Evolutionary conservation across 2,329 filamentous ascomycete species (phyloP).

Genomic region (Fusarium floridanum): DNA sequence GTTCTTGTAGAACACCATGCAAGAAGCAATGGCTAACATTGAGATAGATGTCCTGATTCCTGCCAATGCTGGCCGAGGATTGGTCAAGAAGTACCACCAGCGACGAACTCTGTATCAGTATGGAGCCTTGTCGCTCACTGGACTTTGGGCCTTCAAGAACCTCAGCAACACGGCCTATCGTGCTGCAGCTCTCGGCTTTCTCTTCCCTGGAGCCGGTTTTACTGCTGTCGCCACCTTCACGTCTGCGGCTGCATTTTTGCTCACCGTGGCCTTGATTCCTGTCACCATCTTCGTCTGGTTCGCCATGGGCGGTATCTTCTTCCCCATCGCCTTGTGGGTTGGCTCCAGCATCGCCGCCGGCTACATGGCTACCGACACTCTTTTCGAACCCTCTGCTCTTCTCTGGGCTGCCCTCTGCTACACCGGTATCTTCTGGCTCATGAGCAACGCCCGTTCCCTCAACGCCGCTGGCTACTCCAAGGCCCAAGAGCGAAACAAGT

Average conservation of each 20-base stretch:
- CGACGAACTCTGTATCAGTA: slow-evolving; percentile 17
- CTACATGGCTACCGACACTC: slow-evolving; percentile 8
- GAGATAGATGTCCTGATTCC: slow-evolving; percentile 20
- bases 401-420: slow-evolving; percentile 22
- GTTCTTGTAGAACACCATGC: no score
- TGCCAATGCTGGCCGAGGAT: slow-evolving; percentile 8
- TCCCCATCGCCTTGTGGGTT: slow-evolving; percentile 21
- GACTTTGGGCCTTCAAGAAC: slow-evolving; percentile 17
- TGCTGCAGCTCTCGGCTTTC: slow-evolving; percentile 17
- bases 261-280: slow-evolving; percentile 11
- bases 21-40: background rate
- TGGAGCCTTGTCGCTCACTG: background rate
- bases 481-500: slow-evolving; percentile 26
- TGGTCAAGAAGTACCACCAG: slow-evolving; percentile 26
- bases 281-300: slow-evolving; percentile 28
- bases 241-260: slow-evolving; percentile 1
- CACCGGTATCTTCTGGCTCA: slow-evolving; percentile 22
- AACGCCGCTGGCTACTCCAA: slow-evolving; percentile 26
- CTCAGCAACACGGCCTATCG: slow-evolving; percentile 9
- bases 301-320: slow-evolving; percentile 27
- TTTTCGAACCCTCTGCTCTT: slow-evolving; percentile 4
- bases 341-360: slow-evolving; percentile 12
- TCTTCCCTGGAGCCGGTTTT: slow-evolving; percentile 28
- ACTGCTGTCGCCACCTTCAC: slow-evolving; percentile 20
- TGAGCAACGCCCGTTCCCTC: slow-evolving; percentile 21